Evolutionary conservation across 140 eudicot genomes (phyloP), one percentile per base, ranked within the genome.

Genomic region (Cichorium intybus): DNA sequence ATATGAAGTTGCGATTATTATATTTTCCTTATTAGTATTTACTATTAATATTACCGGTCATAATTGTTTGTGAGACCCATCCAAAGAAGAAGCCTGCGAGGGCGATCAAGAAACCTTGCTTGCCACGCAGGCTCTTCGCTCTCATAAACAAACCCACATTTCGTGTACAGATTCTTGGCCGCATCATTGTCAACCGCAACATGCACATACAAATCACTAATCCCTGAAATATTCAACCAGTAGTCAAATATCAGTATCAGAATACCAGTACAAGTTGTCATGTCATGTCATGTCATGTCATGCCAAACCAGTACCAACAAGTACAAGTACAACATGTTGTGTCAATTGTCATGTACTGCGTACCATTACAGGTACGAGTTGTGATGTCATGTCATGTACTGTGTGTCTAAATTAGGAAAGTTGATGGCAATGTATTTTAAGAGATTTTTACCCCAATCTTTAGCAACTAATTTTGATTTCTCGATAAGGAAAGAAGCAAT

Each of bases 71-170:
- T 85, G 41, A 92, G 75, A 62, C 78, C 95, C 14, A 70, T 78
- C 98, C 98, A 92, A 11, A 92, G 60, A 49, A 92, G 92, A 63
- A 82, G 81, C 77, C 98, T 74, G 41, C 98, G 66, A 4, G 96
- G 96, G 12, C 96, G 95, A 70, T 85, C 87, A 18, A 85, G 75
- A 75, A 78, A 92, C 78, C 96, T 75, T 49, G 98, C 96, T 70
- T 92, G 87, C 96, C 96, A 85, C 2, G 92, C 87, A 5, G 96
- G 92, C 62, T 92, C 98, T 24, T 88, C 95, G 29, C 86, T 92
- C 77, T 92, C 98, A 7, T 68, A 69, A 31, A 63, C 66, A 31
- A 91, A 92, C 24, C 98, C 98, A 76, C 92, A 78, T 77, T 88
- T 92, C 54, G 56, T 35, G 84, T 92, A 92, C 60, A 92, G 54